Evolutionary conservation across 2,329 filamentous ascomycete species (phyloP), one percentile per base, ranked within the genome.

Genomic region (Phoma sp.): DNA sequence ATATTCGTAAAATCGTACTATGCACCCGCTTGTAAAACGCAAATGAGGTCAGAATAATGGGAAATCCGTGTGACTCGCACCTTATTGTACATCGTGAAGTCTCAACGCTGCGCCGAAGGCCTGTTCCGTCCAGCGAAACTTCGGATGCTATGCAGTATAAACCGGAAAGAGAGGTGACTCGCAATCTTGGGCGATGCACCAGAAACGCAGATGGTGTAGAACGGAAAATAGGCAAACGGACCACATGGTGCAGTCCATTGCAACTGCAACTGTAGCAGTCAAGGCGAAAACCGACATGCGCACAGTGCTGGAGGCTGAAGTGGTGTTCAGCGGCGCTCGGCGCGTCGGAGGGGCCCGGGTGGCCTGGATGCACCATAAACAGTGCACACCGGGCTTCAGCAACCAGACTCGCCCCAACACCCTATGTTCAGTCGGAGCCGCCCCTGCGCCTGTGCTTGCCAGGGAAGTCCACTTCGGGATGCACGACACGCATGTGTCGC

Each of bases 401-500:
- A 47, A 47, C 57, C 37, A 29, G 39, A 41, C 25, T 30, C 22
- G 14, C 18, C 22, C 14, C 29, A 24, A 10, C 8, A 18, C 22
- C 11, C 48, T 25, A 35, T 40, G 38, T 57, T 71, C 63, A 72
- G 56, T 71, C 68, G 54, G 69, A 71, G 14, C 74, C 74, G 43
- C 76, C 74, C 42, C 78, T 74, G 40, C 73, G 66, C 37, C 77
- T 74, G 58, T 80, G 75, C 76, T 88, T 89, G 64, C 90, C 89
- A n/a, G 89, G 87, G 65, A 90, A 88, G 59, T 93, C 89, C 51
- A 93, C 83, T 58, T 96, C 91, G 0, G 93, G 93, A 74, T 97
- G 93, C 60, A 96, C 93, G 43, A 97, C 93, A 32, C 92, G 87
- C 69, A 96, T 96, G 73, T 99, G 95, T 57, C 95, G 83, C 11